phyloP scores from a whole-genome alignment of 2,329 filamentous ascomycete genomes.

The Penicillium sp. region DNA sequence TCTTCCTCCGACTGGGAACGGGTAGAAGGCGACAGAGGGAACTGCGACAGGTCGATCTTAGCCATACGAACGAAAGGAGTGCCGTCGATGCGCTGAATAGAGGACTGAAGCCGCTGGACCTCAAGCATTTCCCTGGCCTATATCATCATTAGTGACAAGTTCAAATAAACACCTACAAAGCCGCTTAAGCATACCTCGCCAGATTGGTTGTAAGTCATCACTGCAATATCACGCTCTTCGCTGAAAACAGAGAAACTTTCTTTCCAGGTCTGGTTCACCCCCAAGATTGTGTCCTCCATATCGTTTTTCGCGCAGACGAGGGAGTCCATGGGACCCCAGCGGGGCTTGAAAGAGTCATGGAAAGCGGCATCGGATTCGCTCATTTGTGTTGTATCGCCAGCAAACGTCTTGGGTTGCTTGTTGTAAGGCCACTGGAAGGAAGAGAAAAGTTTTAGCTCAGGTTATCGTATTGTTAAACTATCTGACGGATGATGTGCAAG shows the following conservation, averaged over 20 bases:
- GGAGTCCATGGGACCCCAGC: constrained; percentile 73
- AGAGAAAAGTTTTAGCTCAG: constrained; percentile 39
- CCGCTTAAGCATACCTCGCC: constrained; percentile 19
- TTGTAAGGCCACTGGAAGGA: constrained; percentile 76
- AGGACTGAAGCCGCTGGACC: constrained; percentile 35
- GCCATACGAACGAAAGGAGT: constrained; percentile 55
- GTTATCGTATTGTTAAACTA: constrained; percentile 38
- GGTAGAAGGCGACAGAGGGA: constrained; percentile 28
- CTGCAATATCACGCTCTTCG: constrained; percentile 33
- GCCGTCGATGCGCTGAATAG: constrained; percentile 53
- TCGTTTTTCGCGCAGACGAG: constrained; percentile 62
- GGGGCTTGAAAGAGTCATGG: constrained; percentile 72
- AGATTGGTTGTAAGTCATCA: constrained; percentile 26
- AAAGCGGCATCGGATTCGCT: constrained; percentile 64
- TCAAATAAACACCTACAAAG: background rate
- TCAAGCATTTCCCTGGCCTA: constrained; percentile 34
- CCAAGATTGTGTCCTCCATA: constrained; percentile 19
- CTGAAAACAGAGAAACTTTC: constrained; percentile 50
- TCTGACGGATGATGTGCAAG: constrained; percentile 17
- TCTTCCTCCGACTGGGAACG: constrained; percentile 36
- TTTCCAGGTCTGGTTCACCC: constrained; percentile 48
- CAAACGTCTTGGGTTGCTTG: constrained; percentile 69
- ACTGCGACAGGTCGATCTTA: constrained; percentile 35
- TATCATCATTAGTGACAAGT: background rate
- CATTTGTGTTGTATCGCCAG: constrained; percentile 61